A percentile compares a stretch with the other conserved stretches of the same genome.
phyloP scores from a whole-genome alignment of 148 eudicot species.

The Spergularia bocconei region DNA sequence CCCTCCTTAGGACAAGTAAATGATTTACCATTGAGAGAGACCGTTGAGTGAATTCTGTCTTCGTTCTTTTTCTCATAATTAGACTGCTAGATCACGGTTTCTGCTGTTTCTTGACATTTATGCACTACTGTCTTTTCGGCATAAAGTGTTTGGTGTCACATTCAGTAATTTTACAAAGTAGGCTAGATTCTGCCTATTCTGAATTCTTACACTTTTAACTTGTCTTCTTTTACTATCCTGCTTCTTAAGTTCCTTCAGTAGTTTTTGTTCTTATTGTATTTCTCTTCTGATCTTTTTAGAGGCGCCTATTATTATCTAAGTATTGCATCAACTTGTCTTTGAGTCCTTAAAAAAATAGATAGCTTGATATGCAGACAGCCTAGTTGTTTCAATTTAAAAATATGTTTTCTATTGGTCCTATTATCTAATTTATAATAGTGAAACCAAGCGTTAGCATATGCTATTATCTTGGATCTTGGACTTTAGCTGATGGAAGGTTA shows the following conservation, averaged over 20 bases:
- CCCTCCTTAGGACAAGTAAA: too few species aligned
- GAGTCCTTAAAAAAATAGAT: not conserved
- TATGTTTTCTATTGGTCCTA: not conserved
- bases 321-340: not conserved
- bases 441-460: too few species aligned
- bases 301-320: slow-evolving; percentile 1
- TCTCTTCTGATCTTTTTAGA: not conserved
- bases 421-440: not conserved
- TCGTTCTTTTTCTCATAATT: not conserved
- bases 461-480: slow-evolving; percentile 23
- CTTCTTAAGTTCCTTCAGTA: not conserved
- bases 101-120: not conserved
- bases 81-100: too few species aligned
- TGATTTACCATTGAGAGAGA: too few species aligned
- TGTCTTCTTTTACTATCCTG: not conserved
- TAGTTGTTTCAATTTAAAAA: not conserved
- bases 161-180: not conserved
- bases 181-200: slow-evolving; percentile 4
- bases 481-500: not conserved
- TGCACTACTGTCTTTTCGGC: not conserved
- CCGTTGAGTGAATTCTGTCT: too few species aligned
- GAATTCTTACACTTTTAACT: not conserved
- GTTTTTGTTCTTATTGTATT: not conserved
- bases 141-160: not conserved
- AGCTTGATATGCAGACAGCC: not conserved